A percentile compares a stretch with the other conserved stretches of the same genome.
Evolutionary conservation across 2,329 filamentous ascomycete species (phyloP).

Genomic region (Zalaria obscura): DNA sequence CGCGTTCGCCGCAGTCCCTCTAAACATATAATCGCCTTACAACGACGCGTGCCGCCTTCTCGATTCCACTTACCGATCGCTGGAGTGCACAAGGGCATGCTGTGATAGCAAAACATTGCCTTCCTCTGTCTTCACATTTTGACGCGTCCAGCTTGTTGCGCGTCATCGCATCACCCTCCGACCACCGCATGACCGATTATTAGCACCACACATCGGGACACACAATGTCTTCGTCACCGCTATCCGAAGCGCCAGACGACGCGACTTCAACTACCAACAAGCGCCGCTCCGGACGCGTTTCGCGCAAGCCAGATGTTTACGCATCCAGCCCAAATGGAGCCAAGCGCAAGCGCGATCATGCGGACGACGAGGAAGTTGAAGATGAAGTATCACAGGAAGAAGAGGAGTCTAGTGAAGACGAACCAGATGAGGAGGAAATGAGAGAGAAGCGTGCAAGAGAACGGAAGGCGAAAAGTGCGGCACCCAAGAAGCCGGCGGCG

Average conservation of each 20-base stretch:
- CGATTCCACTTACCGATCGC: too few relatives aligned
- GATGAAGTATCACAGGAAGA: conserved; percentile 16
- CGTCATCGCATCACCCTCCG: not conserved
- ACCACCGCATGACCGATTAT: not conserved
- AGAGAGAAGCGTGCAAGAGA: conserved; percentile 21
- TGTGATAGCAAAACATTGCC: too few relatives aligned
- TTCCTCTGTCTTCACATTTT: too few relatives aligned
- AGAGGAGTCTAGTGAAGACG: conserved; percentile 20
- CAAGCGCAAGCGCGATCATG: conserved; percentile 35
- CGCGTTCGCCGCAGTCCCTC: too few relatives aligned
- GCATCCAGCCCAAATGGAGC: conserved; percentile 2
- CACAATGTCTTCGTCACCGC: conserved; percentile 1
- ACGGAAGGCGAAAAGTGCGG: conserved; percentile 15
- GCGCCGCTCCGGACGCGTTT: conserved; percentile 8
- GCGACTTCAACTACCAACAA: conserved; percentile 3
- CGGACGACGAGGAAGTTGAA: conserved; percentile 12
- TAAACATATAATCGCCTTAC: too few relatives aligned
- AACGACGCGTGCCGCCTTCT: too few relatives aligned
- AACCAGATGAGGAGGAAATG: conserved; percentile 35
- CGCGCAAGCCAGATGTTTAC: conserved; percentile 7
- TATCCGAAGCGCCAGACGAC: conserved; percentile 1
- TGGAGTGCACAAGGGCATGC: too few relatives aligned
- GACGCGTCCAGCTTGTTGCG: not conserved
- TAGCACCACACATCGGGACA: not conserved
- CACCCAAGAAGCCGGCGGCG: conserved; percentile 22